Evolutionary conservation across 371 early-diverging fungal species (phyloP), one percentile per base, ranked within the genome.

Genomic region (Mortierella sp.): DNA sequence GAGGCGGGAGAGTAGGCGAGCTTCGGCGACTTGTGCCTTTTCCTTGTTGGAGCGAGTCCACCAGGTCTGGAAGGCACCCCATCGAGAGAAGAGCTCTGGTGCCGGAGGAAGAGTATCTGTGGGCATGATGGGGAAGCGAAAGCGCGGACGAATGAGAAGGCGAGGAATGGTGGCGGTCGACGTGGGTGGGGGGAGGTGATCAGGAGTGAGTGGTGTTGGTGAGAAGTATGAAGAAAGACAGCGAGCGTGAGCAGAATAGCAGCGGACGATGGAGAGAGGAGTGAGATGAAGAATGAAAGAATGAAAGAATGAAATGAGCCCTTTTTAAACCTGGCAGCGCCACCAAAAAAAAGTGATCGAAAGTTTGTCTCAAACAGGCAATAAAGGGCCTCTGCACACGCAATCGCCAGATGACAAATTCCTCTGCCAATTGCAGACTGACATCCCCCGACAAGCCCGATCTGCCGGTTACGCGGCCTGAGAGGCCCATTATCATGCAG

Each of bases 41-140:
- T 73, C 73, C 51, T 79, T 68, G 47, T 71, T 59, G 29, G 66
- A 31, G n/a, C 73, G 61, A n/a, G 58, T 44, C 63, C 65, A 73
- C 79, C 79, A 79, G 25, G 77, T 76, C 48, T 76, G 69, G 58
- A 69, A 54, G 34, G 77, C 77, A n/a, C 61, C 69, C 77, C 77
- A 76, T 9, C 66, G 56, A 19, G 77, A 76, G 47, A 69, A 69
- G 55, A 76, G 60, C 31, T 69, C 69, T 8, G 77, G 77, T 19
- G 77, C 64, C 0, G 69, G 68, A 13, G 77, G 77, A 2, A 76
- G 69, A 2, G 57, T 57, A 2, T 63, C 65, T 21, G 64, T 45
- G 31, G 77, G 69, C 77, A 76, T 76, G 55, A 76, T 76, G 43
- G 69, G 77, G 58, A 76, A 64, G 50, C 77, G 64, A 46, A 76